Evolutionary conservation across 129 eudicot species (phyloP).

Genomic region (Deinandra increscens): DNA sequence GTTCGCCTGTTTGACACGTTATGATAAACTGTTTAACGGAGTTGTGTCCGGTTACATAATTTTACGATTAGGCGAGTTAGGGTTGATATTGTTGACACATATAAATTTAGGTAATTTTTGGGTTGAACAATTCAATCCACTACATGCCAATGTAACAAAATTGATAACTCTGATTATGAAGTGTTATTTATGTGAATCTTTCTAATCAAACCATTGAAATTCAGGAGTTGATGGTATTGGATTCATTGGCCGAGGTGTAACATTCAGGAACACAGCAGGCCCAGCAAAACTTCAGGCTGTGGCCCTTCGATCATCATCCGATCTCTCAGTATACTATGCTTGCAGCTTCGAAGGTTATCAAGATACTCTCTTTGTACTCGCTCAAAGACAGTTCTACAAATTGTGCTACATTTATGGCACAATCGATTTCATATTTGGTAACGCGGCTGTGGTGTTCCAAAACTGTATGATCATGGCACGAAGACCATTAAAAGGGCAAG

Average conservation of each 20-base stretch:
- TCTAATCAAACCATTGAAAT: too few species aligned
- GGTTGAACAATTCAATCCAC: too few species aligned
- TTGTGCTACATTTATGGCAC: conserved; percentile 64
- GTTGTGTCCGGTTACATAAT: too few species aligned
- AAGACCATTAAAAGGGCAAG: conserved; percentile 46
- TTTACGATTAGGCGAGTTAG: too few species aligned
- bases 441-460: conserved; percentile 64
- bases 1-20: too few species aligned
- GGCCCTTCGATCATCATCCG: conserved; percentile 54
- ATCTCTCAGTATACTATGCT: conserved; percentile 51
- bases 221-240: conserved; percentile 54
- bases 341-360: conserved; percentile 74
- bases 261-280: conserved; percentile 67
- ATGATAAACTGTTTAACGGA: too few species aligned
- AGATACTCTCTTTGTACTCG: conserved; percentile 53
- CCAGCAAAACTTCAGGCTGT: conserved; percentile 56
- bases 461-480: conserved; percentile 60
- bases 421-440: conserved; percentile 65
- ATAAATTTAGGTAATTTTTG: too few species aligned
- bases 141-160: too few species aligned
- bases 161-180: too few species aligned
- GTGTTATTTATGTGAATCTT: too few species aligned
- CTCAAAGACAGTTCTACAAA: conserved; percentile 59
- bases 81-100: too few species aligned
- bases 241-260: conserved; percentile 65